Evolutionary conservation across 2,329 filamentous ascomycete species (phyloP).

Genomic region (Verticillium nubilum): DNA sequence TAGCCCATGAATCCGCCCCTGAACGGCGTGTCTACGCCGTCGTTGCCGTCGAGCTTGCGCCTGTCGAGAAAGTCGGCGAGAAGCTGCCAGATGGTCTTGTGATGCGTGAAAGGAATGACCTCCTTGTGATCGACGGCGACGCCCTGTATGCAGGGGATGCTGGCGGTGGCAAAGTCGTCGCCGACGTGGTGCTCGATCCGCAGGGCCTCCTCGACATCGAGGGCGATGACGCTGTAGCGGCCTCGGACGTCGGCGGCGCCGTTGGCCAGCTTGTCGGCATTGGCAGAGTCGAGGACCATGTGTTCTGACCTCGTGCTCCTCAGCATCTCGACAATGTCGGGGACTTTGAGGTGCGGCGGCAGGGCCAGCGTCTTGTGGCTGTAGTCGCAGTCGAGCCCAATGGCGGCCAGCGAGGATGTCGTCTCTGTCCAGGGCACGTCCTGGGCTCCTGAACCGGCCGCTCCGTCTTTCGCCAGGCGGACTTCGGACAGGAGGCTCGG

Average conservation of each 20-base stretch:
- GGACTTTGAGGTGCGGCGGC: conserved; percentile 39
- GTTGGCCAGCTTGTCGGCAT: conserved; percentile 37
- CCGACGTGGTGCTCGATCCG: conserved; percentile 53
- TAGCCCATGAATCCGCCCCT: conserved; percentile 82
- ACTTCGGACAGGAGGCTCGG: conserved; percentile 25
- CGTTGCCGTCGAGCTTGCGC: conserved; percentile 14
- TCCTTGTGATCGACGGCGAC: conserved; percentile 16
- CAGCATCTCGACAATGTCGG: conserved; percentile 50
- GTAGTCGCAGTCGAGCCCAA: conserved; percentile 26
- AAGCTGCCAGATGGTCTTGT: conserved; percentile 42
- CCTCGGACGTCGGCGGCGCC: conserved; percentile 45
- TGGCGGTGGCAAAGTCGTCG: conserved; percentile 30
- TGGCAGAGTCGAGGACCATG: conserved; percentile 57
- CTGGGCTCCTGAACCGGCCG: not conserved
- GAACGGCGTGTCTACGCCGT: conserved; percentile 46
- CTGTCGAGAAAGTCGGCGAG: conserved; percentile 38
- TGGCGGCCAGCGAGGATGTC: conserved; percentile 18
- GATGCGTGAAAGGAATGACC: conserved; percentile 18
- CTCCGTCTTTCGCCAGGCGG: not conserved
- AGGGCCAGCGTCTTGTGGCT: conserved; percentile 35
- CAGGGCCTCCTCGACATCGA: conserved; percentile 52
- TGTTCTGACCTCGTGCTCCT: conserved; percentile 34
- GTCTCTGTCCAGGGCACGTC: conserved; percentile 6
- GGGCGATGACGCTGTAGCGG: conserved; percentile 68
- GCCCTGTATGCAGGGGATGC: conserved; percentile 10